Conservation (phyloP, 257 asterid genomes). For the Ehretia macrophylla region DNA sequence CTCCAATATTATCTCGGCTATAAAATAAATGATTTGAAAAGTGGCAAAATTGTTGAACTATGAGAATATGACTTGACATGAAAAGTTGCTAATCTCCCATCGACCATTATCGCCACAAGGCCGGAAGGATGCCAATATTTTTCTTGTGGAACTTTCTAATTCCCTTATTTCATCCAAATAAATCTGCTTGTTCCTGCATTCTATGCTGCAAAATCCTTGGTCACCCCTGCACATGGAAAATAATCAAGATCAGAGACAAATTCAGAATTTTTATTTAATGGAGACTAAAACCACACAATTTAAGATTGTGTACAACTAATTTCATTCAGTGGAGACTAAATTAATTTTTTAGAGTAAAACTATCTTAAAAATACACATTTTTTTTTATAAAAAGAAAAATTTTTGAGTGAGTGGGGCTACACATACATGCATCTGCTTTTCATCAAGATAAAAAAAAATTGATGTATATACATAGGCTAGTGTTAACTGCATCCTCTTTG, state of each 20-base stretch:
- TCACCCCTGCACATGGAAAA: constrained; percentile 60
- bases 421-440: no score
- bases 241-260: neutral
- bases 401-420: no score
- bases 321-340: no score
- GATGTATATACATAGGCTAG: no score
- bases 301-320: no score
- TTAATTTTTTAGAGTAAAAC: no score
- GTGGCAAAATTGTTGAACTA: neutral
- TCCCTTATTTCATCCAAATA: constrained; percentile 52
- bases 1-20: no score
- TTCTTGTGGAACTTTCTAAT: constrained; percentile 36
- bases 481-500: no score
- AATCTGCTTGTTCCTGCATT: constrained; percentile 59
- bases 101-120: constrained; percentile 20
- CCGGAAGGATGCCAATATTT: constrained; percentile 28
- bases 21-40: no score
- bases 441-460: no score
- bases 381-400: no score
- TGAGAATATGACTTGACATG: constrained; percentile 32
- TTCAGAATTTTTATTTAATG: neutral
- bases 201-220: constrained; percentile 59
- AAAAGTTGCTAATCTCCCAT: constrained; percentile 20
- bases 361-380: no score
- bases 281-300: neutral